phyloP scores from a whole-genome alignment of 805 yeast genomes.

The Wickerhamomyces canadensis region DNA sequence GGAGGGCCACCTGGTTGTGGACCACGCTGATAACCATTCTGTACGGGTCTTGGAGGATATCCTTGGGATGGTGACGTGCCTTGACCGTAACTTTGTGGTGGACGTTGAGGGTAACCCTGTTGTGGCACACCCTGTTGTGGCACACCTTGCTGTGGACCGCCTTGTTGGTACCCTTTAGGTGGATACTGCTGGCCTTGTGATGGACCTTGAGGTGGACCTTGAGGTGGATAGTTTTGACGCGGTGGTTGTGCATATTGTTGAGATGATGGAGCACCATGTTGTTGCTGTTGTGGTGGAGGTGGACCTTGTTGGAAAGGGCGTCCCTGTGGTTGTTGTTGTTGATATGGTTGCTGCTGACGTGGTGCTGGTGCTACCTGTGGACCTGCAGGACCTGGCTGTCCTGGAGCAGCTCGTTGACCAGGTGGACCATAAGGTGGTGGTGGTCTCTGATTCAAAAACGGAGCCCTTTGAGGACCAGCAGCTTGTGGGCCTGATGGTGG shows the following conservation, averaged over 20 bases:
- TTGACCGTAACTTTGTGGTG: slow-evolving; percentile 1
- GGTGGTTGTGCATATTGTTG: no score
- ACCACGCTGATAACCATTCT: slow-evolving; percentile 2
- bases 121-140: no score
- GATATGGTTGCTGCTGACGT: neutral
- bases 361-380: neutral
- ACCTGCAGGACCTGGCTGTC: no score
- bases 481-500: neutral
- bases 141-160: no score
- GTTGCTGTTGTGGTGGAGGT: neutral
- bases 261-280: slow-evolving; percentile 1
- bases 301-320: no score
- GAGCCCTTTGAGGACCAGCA: no score
- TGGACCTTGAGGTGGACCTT: neutral
- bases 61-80: slow-evolving; percentile 1
- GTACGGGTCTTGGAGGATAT: neutral
- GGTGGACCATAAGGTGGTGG: neutral
- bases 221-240: no score
- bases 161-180: slow-evolving; percentile 1
- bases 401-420: no score
- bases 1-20: neutral
- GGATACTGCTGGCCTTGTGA: neutral
- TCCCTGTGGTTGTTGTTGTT: no score
- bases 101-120: slow-evolving; percentile 2
- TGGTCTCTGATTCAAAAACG: neutral